These are phyloP conservation scores for Aegilops umbellulata DNA, from an alignment of 176 grass and related monocot genomes.

Conservation along the genomic window DNA sequence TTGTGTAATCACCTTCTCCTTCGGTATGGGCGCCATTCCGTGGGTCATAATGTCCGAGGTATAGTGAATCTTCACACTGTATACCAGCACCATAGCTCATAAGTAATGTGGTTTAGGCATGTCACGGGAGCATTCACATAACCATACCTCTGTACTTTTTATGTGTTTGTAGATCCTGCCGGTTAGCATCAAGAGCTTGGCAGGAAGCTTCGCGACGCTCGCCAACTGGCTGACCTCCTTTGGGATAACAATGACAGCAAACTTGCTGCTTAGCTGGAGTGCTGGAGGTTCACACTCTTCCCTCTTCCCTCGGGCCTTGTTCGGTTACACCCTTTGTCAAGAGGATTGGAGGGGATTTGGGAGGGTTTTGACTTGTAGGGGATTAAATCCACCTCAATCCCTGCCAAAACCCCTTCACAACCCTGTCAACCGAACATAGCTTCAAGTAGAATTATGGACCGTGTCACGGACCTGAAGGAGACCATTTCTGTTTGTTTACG, in stretches of 20 bases:
- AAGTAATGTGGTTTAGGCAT: conserved; percentile 21
- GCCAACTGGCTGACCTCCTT: conserved; percentile 92
- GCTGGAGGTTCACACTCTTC: conserved; percentile 53
- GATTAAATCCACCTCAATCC: no score
- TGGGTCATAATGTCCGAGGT: conserved; percentile 99
- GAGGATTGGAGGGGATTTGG: no score
- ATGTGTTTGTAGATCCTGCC: conserved; percentile 52
- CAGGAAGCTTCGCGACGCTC: conserved; percentile 81
- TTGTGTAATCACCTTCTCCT: conserved; percentile 77
- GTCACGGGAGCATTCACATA: neutral
- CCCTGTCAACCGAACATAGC: no score
- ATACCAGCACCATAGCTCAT: neutral
- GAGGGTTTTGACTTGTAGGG: no score
- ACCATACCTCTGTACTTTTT: neutral
- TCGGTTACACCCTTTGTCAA: no score
- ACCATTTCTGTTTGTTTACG: no score
- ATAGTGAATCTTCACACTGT: neutral
- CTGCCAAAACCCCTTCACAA: no score
- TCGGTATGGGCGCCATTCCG: conserved; percentile 93
- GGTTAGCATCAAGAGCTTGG: conserved; percentile 82
- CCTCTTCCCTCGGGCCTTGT: neutral
- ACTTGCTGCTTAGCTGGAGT: conserved; percentile 85
- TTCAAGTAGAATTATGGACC: no score
- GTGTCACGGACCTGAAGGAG: no score
- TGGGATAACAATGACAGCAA: conserved; percentile 85